Conservation (phyloP, 225 moss, liverwort and hornwort genomes). For the Sphagnum contortum region DNA sequence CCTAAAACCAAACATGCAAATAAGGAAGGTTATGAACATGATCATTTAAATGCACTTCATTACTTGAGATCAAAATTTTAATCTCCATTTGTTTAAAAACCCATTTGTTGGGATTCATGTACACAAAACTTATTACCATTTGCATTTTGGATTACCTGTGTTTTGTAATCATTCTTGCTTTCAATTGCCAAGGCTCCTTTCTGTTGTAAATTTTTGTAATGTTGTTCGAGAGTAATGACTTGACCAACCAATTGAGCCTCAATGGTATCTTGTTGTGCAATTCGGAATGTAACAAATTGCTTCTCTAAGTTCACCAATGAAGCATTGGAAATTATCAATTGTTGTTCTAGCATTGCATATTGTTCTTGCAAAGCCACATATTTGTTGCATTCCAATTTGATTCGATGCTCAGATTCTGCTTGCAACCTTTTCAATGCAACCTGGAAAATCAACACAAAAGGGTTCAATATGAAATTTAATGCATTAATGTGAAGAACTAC, state of each 20-base stretch:
- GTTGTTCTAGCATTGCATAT: conserved; percentile 32
- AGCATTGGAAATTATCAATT: conserved; percentile 26
- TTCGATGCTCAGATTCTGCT: conserved; percentile 44
- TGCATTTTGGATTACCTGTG: conserved; percentile 24
- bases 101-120: too few species aligned
- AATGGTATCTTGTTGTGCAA: conserved; percentile 32
- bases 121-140: not conserved
- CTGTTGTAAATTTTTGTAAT: conserved; percentile 35
- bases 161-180: conserved; percentile 43
- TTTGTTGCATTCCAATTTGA: conserved; percentile 37
- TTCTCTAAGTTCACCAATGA: conserved; percentile 34
- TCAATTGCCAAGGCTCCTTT: conserved; percentile 26
- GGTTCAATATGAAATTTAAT: too few species aligned
- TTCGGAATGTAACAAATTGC: conserved; percentile 43
- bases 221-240: conserved; percentile 34
- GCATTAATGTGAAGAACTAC: too few species aligned
- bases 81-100: too few species aligned
- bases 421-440: conserved; percentile 40
- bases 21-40: not conserved
- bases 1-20: conserved; percentile 12
- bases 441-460: conserved; percentile 7
- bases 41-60: too few species aligned
- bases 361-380: conserved; percentile 49
- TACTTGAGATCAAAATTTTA: too few species aligned
- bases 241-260: conserved; percentile 41